These are phyloP conservation scores for Boechera divaricarpa DNA, from an alignment of 345 rosid species.

Conservation along the genomic window DNA sequence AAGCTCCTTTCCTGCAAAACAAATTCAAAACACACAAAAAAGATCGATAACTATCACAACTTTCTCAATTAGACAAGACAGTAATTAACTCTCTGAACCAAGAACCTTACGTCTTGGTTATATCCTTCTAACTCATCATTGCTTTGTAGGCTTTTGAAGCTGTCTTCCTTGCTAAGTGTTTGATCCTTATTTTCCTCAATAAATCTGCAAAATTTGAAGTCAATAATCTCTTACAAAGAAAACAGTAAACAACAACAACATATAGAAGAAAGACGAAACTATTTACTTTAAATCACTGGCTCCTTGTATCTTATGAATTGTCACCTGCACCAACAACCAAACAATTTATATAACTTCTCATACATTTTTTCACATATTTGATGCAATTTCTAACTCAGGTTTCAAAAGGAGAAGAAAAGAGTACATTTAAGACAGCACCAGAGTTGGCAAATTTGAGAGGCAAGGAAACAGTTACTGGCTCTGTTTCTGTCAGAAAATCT, in stretches of 20 bases:
- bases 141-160: constrained; percentile 60
- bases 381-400: constrained; percentile 1
- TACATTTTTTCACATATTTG: background rate
- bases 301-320: constrained; percentile 73
- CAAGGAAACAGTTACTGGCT: constrained; percentile 73
- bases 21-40: background rate
- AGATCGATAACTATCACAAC: constrained; percentile 11
- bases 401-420: constrained; percentile 23
- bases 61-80: constrained; percentile 9
- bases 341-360: background rate
- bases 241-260: background rate
- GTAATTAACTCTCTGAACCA: constrained; percentile 42
- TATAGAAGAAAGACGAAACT: background rate
- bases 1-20: constrained; percentile 57
- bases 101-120: constrained; percentile 54
- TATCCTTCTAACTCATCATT: constrained; percentile 52
- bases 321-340: constrained; percentile 57
- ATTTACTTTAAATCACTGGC: constrained; percentile 59
- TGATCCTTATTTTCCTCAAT: constrained; percentile 57
- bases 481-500: constrained; percentile 67
- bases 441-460: constrained; percentile 92
- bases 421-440: constrained; percentile 84
- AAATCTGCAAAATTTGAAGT: constrained; percentile 46
- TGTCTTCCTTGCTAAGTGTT: constrained; percentile 50
- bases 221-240: constrained; percentile 33